Conservation (phyloP, 208 protist genomes). For the Angomonas deanei region DNA sequence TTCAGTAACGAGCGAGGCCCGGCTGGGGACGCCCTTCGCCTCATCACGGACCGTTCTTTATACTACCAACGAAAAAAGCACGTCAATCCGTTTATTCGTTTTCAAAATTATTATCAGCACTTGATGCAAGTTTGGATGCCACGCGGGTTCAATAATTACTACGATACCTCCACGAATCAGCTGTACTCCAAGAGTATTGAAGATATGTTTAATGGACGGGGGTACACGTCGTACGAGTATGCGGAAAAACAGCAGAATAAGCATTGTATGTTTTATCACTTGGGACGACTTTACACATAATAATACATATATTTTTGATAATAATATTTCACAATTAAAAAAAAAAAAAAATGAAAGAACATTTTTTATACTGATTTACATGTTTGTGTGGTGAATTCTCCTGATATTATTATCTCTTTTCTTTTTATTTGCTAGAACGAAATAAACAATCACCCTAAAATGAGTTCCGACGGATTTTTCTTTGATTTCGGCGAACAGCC, state of each 20-base stretch:
- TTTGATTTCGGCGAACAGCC: constrained; percentile 26
- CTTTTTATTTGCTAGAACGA: neutral
- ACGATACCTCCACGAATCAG: constrained; percentile 77
- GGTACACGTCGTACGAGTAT: constrained; percentile 87
- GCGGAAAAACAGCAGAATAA: constrained; percentile 87
- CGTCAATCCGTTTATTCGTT: constrained; percentile 62
- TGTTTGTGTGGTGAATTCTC: neutral
- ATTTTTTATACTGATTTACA: constrained; percentile 3
- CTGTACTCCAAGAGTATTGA: constrained; percentile 82
- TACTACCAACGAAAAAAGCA: constrained; percentile 85
- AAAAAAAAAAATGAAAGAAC: neutral
- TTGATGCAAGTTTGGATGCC: constrained; percentile 65
- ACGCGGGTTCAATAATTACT: constrained; percentile 55
- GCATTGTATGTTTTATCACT: constrained; percentile 68
- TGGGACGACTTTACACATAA: constrained; percentile 82
- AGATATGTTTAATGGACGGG: constrained; percentile 83
- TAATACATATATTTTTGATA: neutral
- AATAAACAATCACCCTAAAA: neutral
- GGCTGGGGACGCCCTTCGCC: constrained; percentile 74
- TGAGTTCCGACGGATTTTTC: constrained; percentile 25
- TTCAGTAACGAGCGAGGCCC: constrained; percentile 83
- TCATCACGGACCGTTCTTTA: constrained; percentile 78
- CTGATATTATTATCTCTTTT: neutral
- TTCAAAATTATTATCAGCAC: constrained; percentile 75
- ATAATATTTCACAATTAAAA: neutral